Percentiles rank a stretch among this genome's conserved stretches.
These are phyloP conservation scores for Fusarium bactridioides DNA, from an alignment of 2,329 filamentous ascomycete genomes.

Conservation along the genomic window DNA sequence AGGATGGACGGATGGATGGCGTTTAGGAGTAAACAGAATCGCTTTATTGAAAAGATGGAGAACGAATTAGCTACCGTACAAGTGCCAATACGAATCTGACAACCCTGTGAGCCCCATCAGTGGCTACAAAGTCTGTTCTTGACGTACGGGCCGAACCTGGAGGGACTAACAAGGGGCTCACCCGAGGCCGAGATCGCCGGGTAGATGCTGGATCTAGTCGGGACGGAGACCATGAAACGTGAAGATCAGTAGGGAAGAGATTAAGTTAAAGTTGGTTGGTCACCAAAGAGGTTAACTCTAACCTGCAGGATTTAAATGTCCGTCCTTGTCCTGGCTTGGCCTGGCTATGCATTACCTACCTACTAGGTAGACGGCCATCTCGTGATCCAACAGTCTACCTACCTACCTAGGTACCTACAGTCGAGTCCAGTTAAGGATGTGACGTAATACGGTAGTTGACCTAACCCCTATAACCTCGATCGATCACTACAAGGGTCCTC, in stretches of 20 bases:
- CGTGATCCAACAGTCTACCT: neutral
- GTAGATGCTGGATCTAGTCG: constrained; percentile 2
- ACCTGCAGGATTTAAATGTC: neutral
- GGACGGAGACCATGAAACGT: neutral
- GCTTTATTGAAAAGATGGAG: neutral
- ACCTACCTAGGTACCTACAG: neutral
- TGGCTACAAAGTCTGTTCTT: neutral
- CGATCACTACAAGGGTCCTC: neutral
- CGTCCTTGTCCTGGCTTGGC: neutral
- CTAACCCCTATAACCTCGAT: constrained; percentile 2
- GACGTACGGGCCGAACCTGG: constrained; percentile 3
- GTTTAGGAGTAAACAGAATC: constrained; percentile 7
- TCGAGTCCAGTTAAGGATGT: neutral
- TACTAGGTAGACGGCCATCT: neutral
- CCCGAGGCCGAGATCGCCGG: neutral
- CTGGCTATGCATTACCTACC: no score
- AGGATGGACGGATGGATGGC: constrained; percentile 5
- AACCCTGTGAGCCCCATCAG: neutral
- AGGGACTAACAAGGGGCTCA: neutral
- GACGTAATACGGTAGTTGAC: constrained; percentile 6
- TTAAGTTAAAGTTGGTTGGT: neutral
- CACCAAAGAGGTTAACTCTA: neutral
- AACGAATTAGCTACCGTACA: neutral
- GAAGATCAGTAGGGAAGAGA: neutral
- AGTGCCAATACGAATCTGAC: neutral